Evolutionary conservation across 2,329 filamentous ascomycete species (phyloP).

Genomic region (Scolecobasidium constrictum): DNA sequence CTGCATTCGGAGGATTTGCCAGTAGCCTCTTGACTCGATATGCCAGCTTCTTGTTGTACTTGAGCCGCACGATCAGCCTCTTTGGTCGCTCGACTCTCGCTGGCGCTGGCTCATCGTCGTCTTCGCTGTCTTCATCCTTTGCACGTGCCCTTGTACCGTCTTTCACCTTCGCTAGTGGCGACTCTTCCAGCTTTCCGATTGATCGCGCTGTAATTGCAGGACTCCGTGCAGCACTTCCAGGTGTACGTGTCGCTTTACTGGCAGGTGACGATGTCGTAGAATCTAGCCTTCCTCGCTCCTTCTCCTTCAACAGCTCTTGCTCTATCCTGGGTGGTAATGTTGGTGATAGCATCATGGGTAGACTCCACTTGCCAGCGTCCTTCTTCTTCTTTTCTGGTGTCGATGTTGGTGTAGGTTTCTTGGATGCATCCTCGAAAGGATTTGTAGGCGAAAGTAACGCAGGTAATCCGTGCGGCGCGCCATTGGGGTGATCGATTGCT

Average conservation of each 20-base stretch:
- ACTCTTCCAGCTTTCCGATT: too few species aligned
- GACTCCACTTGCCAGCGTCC: constrained; percentile 21
- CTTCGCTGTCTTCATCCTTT: constrained; percentile 4
- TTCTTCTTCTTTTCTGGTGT: not conserved
- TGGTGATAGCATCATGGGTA: constrained; percentile 47
- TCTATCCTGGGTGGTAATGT: constrained; percentile 46
- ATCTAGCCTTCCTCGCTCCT: constrained; percentile 23
- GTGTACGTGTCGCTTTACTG: constrained; percentile 13
- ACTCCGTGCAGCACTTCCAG: not conserved
- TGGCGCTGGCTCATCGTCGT: constrained; percentile 15
- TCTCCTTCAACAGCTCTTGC: constrained; percentile 37
- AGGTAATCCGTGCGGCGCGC: constrained; percentile 22
- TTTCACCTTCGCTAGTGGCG: not conserved
- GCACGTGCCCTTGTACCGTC: not conserved
- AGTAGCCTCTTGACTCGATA: constrained; percentile 33
- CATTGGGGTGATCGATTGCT: not conserved
- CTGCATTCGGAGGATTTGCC: constrained; percentile 16
- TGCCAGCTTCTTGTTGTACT: constrained; percentile 38
- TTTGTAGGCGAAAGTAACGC: constrained; percentile 22
- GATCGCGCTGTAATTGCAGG: not conserved
- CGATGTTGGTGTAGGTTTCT: not conserved
- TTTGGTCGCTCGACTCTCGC: constrained; percentile 11
- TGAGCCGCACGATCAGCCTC: constrained; percentile 37
- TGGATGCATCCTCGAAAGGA: constrained; percentile 18
- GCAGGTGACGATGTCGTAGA: constrained; percentile 16